These are phyloP conservation scores for Silene uniflora DNA, from an alignment of 148 eudicot genomes.

Conservation along the genomic window DNA sequence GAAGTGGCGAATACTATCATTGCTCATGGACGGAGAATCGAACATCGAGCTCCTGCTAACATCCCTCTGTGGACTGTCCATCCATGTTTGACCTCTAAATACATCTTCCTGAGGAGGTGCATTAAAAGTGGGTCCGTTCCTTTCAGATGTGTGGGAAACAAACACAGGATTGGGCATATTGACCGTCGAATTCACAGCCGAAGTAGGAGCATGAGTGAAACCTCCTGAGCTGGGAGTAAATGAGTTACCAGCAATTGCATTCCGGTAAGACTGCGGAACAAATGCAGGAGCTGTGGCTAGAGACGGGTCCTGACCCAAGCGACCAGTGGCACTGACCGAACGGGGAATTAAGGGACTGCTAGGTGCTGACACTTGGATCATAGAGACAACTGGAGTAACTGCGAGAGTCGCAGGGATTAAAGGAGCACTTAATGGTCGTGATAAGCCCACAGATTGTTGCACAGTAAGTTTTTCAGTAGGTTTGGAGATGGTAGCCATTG, in stretches of 20 bases:
- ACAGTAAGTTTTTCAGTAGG: slow-evolving; percentile 41
- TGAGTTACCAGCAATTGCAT: slow-evolving; percentile 62
- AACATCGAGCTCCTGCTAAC: slow-evolving; percentile 31
- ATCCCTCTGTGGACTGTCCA: slow-evolving; percentile 44
- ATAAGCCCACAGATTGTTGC: slow-evolving; percentile 44
- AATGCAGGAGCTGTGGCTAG: slow-evolving; percentile 36
- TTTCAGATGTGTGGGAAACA: slow-evolving; percentile 40
- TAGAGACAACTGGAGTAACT: slow-evolving; percentile 39
- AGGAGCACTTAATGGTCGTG: slow-evolving; percentile 89
- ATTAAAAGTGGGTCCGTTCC: slow-evolving; percentile 41
- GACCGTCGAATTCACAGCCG: slow-evolving; percentile 32
- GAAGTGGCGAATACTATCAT: slow-evolving; percentile 30
- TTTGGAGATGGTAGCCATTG: slow-evolving; percentile 35
- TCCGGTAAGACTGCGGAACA: slow-evolving; percentile 65
- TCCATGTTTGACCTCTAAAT: slow-evolving; percentile 49
- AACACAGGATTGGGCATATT: slow-evolving; percentile 38
- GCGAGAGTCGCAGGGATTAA: slow-evolving; percentile 46
- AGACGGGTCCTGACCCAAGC: slow-evolving; percentile 60
- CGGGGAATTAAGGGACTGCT: slow-evolving; percentile 44
- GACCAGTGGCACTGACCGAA: slow-evolving; percentile 71
- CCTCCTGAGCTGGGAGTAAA: slow-evolving; percentile 39
- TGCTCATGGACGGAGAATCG: slow-evolving; percentile 34
- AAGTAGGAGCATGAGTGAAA: slow-evolving; percentile 39
- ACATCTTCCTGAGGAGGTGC: slow-evolving; percentile 35
- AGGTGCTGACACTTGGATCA: slow-evolving; percentile 36